phyloP scores from a whole-genome alignment of 2,329 filamentous ascomycete species.

The Orbilia oligospora region DNA sequence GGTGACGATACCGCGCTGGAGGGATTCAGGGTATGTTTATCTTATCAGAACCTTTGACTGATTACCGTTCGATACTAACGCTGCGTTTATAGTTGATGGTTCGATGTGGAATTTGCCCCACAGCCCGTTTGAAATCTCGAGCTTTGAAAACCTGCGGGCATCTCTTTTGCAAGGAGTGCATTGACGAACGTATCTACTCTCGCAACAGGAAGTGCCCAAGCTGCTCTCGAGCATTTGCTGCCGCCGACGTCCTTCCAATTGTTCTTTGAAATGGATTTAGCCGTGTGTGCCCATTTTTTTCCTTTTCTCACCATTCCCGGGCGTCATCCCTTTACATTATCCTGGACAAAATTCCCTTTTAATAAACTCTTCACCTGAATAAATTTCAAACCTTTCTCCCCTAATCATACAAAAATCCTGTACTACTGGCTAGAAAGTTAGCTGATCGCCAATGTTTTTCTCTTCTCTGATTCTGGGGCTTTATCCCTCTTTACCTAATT shows the following conservation, averaged over 20 bases:
- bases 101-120: constrained; percentile 91
- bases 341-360: constrained; percentile 24
- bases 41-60: not conserved
- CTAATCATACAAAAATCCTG: constrained; percentile 8
- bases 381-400: not conserved
- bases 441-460: constrained; percentile 9
- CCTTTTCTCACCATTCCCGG: not conserved
- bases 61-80: constrained; percentile 65
- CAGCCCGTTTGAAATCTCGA: constrained; percentile 88
- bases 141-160: constrained; percentile 94
- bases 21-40: constrained; percentile 77
- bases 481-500: not conserved
- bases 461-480: constrained; percentile 1
- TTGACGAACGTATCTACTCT: constrained; percentile 88
- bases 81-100: constrained; percentile 74
- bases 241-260: constrained; percentile 84
- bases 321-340: not conserved
- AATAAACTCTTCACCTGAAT: constrained; percentile 34
- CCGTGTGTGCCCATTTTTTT: constrained; percentile 8
- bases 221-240: constrained; percentile 92
- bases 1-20: constrained; percentile 64
- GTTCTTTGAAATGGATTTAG: constrained; percentile 32
- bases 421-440: not conserved
- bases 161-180: constrained; percentile 90
- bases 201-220: constrained; percentile 95